Evolutionary conservation across 345 rosid species (phyloP), one percentile per base, ranked within the genome.

Genomic region (Corymbia maculata): DNA sequence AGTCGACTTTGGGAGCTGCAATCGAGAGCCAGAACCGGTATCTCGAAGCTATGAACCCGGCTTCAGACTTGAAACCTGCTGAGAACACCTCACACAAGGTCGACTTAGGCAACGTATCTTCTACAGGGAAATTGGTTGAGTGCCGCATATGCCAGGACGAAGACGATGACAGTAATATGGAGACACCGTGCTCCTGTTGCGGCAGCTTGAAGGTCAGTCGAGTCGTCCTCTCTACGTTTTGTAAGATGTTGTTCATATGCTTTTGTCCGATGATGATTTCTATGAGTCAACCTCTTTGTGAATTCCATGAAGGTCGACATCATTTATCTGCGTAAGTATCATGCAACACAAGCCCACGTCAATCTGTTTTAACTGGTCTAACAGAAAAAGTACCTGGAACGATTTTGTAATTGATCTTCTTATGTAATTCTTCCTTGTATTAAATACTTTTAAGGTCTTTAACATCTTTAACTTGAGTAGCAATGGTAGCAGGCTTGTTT

Each of bases 101-200:
- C 21, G 95, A 94, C 57, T 93, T 93, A 30, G 93, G 91, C 75
- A 94, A 92, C 68, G 55, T 93, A 49, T 93, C 90, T 6, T 88
- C 92, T 79, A 92, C 91, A 0, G 70, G 92, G 86, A 92, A 93
- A 90, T 88, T 96, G 91, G 99, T 93, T n/a, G 95, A 96, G 80
- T 97, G 99, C 90, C 94, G 98, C 93, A 97, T 97, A 80, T 97
- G 99, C 92, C 99, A 96, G 89, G 99, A 96, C 55, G 99, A 97
- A 49, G 99, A 96, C 88, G 92, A 87, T 70, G 97, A 94, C 91
- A 94, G 95, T 4, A 95, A 95, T 52, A 96, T 97, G 99, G 99
- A 97, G 93, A 91, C 95, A 24, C 99, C 99, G 61, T 96, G 99
- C 90, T 93, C 97, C 86, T 97, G 99, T 86, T 93, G 93, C 61